These are phyloP conservation scores for Liquidambar formosana DNA, from an alignment of 164 flowering plant species.

Conservation along the genomic window DNA sequence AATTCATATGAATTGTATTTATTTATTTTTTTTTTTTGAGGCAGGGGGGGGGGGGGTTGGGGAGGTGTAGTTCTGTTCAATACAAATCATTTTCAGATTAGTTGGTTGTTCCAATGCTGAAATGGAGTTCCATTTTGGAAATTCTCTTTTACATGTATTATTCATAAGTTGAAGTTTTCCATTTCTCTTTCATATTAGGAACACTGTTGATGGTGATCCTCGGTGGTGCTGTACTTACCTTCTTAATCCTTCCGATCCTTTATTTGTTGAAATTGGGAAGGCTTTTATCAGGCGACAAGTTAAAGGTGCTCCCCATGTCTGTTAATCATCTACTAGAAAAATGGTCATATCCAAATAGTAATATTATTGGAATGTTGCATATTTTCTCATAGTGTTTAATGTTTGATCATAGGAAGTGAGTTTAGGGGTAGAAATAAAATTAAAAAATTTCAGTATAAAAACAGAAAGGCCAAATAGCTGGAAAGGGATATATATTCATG, in stretches of 20 bases:
- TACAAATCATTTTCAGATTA: not conserved
- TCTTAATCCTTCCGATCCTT: constrained; percentile 88
- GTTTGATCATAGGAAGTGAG: no score
- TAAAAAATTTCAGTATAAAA: no score
- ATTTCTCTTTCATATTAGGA: constrained; percentile 46
- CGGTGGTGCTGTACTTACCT: constrained; percentile 95
- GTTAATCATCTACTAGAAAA: not conserved
- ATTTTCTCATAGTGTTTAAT: no score
- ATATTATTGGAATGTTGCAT: not conserved
- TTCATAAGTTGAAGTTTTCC: constrained; percentile 1
- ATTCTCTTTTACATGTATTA: constrained; percentile 1
- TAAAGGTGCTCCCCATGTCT: constrained; percentile 42
- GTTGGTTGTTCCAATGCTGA: not conserved
- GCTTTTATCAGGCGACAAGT: constrained; percentile 77
- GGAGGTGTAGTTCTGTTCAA: no score
- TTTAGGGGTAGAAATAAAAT: no score
- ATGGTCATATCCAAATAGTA: not conserved
- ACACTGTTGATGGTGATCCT: constrained; percentile 75
- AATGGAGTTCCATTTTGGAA: not conserved
- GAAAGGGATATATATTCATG: no score
- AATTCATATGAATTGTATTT: no score
- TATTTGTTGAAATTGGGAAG: constrained; percentile 82
- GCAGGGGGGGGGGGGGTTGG: no score
- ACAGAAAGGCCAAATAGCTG: no score
- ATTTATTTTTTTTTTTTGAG: no score